Base-by-base conservation (phyloP, 345 rosid species). In the Brassica juncea region DNA sequence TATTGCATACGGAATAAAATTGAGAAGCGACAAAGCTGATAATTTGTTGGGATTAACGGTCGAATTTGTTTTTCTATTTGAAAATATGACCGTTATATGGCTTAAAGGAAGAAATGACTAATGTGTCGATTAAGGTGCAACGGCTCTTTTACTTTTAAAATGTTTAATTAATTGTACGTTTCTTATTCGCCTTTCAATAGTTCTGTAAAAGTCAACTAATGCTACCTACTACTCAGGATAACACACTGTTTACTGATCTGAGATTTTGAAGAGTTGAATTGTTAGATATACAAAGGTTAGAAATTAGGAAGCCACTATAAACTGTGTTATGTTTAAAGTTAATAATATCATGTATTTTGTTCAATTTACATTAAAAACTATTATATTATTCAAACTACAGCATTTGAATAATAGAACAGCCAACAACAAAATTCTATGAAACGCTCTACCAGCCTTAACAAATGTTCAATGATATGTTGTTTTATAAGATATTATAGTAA, bases 21-120 rank as follows among this genome's bases (percentile, higher is more conserved):
- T 62, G 65, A 62, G 65, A 55, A 34, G 14, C 44, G 21, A 49
- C 35, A 31, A 57, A 78, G 73, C 9, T 66, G 77, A 8, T 15
- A 39, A 16, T 47, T 78, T 78, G 61, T 72, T 78, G 68, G 72
- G 35, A 66, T 42, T 19, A 78, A 78, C 81, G 81, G 77, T 78
- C 76, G 57, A 47, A 32, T 78, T 54, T 64, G 4, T 28, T 71
- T 63, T 63, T 61, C 12, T 4, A 3, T 61, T 61, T 28, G 7
- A 72, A 72, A 72, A 66, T 55, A 72, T 72, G 82, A 78, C 82
- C 82, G 72, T 78, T 65, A 65, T 65, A 28, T 55, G 39, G 28
- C 39, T 31, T 49, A 4, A 61, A 27, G 27, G 54, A 23, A 39
- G 55, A 70, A 32, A 70, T 60, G 59, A 44, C 71, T 47, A 60